These are phyloP conservation scores for Xylariaceae sp. DNA, from an alignment of 2,329 filamentous ascomycete species.

Conservation along the genomic window DNA sequence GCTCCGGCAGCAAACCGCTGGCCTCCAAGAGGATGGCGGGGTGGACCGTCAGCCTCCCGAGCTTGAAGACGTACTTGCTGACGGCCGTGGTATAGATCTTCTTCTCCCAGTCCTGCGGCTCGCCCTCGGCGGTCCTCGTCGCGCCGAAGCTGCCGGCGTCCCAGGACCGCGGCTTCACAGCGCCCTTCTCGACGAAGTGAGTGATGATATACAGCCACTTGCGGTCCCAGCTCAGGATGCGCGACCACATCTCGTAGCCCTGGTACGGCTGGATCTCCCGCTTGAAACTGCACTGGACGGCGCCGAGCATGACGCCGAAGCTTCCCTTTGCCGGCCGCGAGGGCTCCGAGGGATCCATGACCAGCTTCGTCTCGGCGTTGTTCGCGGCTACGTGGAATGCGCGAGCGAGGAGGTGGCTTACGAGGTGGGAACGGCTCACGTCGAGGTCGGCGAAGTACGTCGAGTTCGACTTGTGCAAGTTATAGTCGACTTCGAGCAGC, in stretches of 20 bases:
- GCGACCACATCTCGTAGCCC: constrained; percentile 73
- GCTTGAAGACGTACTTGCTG: constrained; percentile 82
- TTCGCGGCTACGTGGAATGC: constrained; percentile 56
- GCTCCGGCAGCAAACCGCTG: constrained; percentile 72
- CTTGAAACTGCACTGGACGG: constrained; percentile 74
- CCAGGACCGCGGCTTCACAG: constrained; percentile 58
- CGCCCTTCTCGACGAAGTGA: constrained; percentile 69
- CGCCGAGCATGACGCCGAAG: constrained; percentile 69
- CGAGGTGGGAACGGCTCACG: constrained; percentile 77
- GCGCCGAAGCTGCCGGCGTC: constrained; percentile 48
- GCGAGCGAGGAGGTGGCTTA: constrained; percentile 67
- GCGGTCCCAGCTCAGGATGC: constrained; percentile 73
- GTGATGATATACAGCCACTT: constrained; percentile 82
- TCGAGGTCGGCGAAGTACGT: constrained; percentile 91
- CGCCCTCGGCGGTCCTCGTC: constrained; percentile 39
- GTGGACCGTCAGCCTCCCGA: constrained; percentile 80
- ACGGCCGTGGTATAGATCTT: constrained; percentile 72
- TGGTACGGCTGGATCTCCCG: constrained; percentile 71
- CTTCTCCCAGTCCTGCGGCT: constrained; percentile 56
- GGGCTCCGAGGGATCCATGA: constrained; percentile 51
- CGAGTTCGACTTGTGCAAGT: constrained; percentile 79
- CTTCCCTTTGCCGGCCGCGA: constrained; percentile 51
- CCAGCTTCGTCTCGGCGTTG: constrained; percentile 54
- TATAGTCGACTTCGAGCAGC: constrained; percentile 81
- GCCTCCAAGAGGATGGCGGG: constrained; percentile 75